A percentile compares a stretch with the other conserved stretches of the same genome.
Conservation (phyloP, 139 green algal species). For the Deuterostichococcus epilithicus region DNA sequence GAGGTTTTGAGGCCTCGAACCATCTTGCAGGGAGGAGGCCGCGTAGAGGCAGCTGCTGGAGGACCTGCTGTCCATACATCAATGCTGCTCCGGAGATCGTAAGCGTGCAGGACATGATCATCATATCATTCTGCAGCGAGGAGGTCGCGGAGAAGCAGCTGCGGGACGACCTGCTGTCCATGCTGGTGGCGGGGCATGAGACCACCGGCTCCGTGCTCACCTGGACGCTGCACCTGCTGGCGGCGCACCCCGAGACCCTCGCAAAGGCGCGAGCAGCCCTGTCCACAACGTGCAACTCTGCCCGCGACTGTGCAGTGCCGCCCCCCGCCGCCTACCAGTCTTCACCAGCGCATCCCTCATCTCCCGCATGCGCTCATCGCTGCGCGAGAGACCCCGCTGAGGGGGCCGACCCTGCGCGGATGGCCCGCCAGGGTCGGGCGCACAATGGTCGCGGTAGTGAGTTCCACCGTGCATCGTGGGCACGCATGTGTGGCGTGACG, state of each 20-base stretch:
- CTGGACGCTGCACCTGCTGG: conserved; percentile 95
- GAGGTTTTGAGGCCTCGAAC: background rate
- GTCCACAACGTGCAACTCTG: no score
- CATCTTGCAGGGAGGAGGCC: background rate
- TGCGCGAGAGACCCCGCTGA: no score
- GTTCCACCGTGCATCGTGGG: no score
- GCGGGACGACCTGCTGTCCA: conserved; percentile 96
- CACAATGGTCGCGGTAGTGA: no score
- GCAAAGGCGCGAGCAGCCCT: conserved; percentile 53
- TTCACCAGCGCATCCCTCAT: background rate
- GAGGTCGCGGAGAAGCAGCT: conserved; percentile 65
- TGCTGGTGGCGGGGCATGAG: conserved; percentile 98
- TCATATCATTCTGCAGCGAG: background rate
- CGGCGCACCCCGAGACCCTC: conserved; percentile 79
- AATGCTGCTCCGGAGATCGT: no score
- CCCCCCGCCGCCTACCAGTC: no score
- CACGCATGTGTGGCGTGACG: no score
- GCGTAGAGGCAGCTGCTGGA: conserved; percentile 83
- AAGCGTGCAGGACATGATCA: no score
- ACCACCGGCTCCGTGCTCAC: conserved; percentile 96
- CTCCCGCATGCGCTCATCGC: background rate
- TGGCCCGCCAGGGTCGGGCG: no score
- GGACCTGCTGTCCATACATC: conserved; percentile 97
- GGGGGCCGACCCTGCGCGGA: no score
- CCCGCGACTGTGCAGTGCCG: no score